Percentiles rank a stretch among this genome's conserved stretches.
phyloP scores from a whole-genome alignment of 352 stramenopile genomes.

The Globisporangium nagaii region DNA sequence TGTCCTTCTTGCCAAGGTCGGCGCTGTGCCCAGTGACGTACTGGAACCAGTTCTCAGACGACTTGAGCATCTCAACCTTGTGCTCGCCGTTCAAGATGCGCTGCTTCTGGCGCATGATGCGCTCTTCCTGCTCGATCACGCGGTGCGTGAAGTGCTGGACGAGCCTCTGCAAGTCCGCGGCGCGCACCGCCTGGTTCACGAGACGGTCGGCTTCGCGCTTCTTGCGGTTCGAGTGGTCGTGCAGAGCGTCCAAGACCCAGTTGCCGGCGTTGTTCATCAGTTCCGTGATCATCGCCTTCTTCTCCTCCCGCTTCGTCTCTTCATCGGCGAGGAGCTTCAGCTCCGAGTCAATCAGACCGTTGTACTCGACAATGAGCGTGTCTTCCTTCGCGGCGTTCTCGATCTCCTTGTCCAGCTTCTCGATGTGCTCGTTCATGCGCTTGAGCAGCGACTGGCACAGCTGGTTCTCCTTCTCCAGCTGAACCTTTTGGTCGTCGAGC shows the following conservation, averaged over 20 bases:
- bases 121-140: constrained; percentile 87
- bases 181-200: constrained; percentile 77
- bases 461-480: constrained; percentile 76
- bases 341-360: constrained; percentile 61
- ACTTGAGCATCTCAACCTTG: constrained; percentile 90
- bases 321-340: constrained; percentile 75
- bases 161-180: constrained; percentile 80
- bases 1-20: constrained; percentile 82
- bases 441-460: constrained; percentile 73
- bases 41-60: constrained; percentile 86
- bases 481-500: constrained; percentile 63
- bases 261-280: constrained; percentile 85
- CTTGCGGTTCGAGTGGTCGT: constrained; percentile 84
- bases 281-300: constrained; percentile 82
- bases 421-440: constrained; percentile 82
- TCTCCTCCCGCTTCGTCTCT: constrained; percentile 83
- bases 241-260: constrained; percentile 79
- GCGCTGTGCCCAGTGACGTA: constrained; percentile 74
- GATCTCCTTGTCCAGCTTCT: constrained; percentile 72
- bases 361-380: constrained; percentile 68
- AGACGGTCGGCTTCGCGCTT: constrained; percentile 83
- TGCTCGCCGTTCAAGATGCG: constrained; percentile 86
- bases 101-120: constrained; percentile 89
- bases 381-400: constrained; percentile 68
- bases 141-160: constrained; percentile 88